Evolutionary conservation across 2,329 filamentous ascomycete genomes (phyloP).

Genomic region (Aspergillus candidus): DNA sequence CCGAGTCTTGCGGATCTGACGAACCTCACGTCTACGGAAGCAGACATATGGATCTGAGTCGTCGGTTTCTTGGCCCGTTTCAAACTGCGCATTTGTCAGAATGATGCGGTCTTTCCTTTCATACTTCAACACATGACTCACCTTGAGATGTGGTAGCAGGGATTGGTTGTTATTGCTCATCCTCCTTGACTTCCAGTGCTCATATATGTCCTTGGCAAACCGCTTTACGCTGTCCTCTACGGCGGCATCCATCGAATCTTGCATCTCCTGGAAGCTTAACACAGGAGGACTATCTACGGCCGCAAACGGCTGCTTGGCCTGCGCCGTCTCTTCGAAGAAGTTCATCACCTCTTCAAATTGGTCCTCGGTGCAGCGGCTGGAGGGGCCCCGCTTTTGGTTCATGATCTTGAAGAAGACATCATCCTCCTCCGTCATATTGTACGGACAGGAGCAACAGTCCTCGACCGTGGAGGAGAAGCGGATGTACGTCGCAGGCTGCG

Average conservation of each 20-base stretch:
- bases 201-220: conserved; percentile 74
- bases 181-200: conserved; percentile 77
- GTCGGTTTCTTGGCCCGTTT: conserved; percentile 88
- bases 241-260: conserved; percentile 58
- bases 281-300: conserved; percentile 83
- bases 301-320: conserved; percentile 79
- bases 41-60: conserved; percentile 97
- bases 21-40: conserved; percentile 89
- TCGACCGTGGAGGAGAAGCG: conserved; percentile 97
- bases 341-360: conserved; percentile 92
- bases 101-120: background rate
- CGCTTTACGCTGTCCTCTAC: conserved; percentile 50
- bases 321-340: conserved; percentile 83
- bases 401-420: conserved; percentile 75
- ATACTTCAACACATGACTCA: conserved; percentile 19
- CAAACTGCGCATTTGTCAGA: conserved; percentile 51
- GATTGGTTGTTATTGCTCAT: conserved; percentile 61
- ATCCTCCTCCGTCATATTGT: conserved; percentile 93
- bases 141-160: conserved; percentile 72
- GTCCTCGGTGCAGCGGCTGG: conserved; percentile 71
- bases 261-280: conserved; percentile 66
- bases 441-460: conserved; percentile 81
- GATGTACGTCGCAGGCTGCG: conserved; percentile 87
- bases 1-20: conserved; percentile 89
- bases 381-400: conserved; percentile 66